phyloP scores from a whole-genome alignment of 2,329 filamentous ascomycete genomes.

The Colletotrichum sublineola region DNA sequence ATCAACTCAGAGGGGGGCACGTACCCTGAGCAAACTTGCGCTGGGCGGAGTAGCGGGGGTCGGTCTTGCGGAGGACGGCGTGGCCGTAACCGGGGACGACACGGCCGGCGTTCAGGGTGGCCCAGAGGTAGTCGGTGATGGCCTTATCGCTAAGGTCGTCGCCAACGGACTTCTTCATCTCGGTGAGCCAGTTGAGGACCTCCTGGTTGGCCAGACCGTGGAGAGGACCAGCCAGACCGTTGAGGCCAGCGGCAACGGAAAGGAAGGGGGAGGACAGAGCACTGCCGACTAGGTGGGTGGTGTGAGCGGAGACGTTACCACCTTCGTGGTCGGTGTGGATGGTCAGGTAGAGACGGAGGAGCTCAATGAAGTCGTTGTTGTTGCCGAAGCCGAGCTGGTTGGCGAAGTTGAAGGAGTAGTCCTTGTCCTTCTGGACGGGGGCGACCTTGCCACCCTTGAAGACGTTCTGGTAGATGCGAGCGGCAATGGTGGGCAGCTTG shows the following conservation, averaged over 20 bases:
- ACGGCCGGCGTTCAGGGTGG: conserved; percentile 93
- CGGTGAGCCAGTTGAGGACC: conserved; percentile 97
- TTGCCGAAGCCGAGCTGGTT: conserved; percentile 98
- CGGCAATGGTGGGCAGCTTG: conserved; percentile 97
- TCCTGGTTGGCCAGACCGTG: conserved; percentile 99
- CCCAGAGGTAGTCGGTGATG: conserved; percentile 99
- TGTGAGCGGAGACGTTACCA: conserved; percentile 98
- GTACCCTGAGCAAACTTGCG: conserved; percentile 87
- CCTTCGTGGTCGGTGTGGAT: conserved; percentile 99
- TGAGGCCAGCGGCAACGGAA: conserved; percentile 94
- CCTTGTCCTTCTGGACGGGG: conserved; percentile 97
- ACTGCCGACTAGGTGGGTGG: conserved; percentile 96
- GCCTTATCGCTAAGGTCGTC: conserved; percentile 95
- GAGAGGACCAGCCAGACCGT: conserved; percentile 97
- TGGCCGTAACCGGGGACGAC: conserved; percentile 99
- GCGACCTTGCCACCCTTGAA: conserved; percentile 99
- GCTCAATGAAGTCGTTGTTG: conserved; percentile 97
- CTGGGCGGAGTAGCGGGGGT: conserved; percentile 98
- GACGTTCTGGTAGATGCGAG: conserved; percentile 99
- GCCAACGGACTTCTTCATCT: conserved; percentile 97
- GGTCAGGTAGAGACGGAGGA: conserved; percentile 98
- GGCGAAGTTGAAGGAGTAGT: conserved; percentile 99
- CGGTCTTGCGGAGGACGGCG: conserved; percentile 99
- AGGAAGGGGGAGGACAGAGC: conserved; percentile 98
- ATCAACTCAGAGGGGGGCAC: conserved; percentile 17